phyloP scores from a whole-genome alignment of 768 basidiomycete genomes.

The Panaeolus cyanescens region DNA sequence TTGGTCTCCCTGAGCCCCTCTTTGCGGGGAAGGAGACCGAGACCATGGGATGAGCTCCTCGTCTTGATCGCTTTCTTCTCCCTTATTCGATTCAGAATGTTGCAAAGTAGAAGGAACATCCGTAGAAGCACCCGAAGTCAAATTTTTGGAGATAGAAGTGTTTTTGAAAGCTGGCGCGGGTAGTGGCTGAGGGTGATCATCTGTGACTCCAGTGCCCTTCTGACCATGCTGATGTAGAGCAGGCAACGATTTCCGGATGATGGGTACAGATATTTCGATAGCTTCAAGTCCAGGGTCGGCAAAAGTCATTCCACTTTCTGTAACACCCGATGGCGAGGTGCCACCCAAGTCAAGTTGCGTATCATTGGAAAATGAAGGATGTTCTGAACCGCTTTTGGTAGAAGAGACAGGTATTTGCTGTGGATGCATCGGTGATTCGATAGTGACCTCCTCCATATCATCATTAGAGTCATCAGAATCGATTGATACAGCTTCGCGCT shows the following conservation, averaged over 20 bases:
- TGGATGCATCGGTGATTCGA: neutral
- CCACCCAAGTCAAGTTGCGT: neutral
- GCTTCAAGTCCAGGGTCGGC: neutral
- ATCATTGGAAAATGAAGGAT: neutral
- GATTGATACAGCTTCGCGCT: neutral
- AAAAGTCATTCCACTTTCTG: neutral
- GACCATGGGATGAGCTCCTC: constrained; percentile 26
- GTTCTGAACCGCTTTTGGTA: neutral
- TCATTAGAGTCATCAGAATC: constrained; percentile 30
- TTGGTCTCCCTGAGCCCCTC: constrained; percentile 14
- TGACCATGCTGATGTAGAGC: neutral
- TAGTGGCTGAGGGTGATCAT: neutral
- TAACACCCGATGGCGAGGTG: neutral
- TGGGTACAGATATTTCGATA: neutral
- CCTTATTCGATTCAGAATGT: neutral
- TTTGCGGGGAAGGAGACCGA: constrained; percentile 27
- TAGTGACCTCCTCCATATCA: constrained; percentile 42
- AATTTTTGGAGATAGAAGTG: too few relatives aligned
- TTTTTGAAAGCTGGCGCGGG: neutral
- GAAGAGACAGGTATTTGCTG: neutral
- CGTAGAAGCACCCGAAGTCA: too few relatives aligned
- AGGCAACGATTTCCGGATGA: neutral
- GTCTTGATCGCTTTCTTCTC: neutral
- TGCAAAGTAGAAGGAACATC: neutral
- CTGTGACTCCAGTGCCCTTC: neutral